Evolutionary conservation across 257 asterid species (phyloP).

Genomic region (Prunella vulgaris): DNA sequence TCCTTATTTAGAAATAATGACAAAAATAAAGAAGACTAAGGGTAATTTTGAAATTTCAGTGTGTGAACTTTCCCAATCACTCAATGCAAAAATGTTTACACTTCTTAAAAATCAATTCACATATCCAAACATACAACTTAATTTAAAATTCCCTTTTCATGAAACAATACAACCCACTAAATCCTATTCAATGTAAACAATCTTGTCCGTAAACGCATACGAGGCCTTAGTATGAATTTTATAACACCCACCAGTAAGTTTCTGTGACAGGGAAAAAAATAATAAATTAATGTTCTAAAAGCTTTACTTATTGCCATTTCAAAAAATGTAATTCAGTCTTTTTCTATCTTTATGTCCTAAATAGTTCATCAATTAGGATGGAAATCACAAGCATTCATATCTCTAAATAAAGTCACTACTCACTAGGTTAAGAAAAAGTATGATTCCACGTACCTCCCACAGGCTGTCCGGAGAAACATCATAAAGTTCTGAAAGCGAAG

Average conservation of each 20-base stretch:
- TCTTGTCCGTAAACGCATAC: neutral
- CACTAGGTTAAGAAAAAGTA: constrained; percentile 17
- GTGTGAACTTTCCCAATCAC: neutral
- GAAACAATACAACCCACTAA: neutral
- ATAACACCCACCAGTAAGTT: neutral
- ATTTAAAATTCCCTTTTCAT: neutral
- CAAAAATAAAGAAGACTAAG: neutral
- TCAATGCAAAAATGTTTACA: neutral
- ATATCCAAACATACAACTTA: neutral
- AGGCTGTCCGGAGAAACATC: constrained; percentile 72
- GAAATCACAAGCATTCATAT: neutral
- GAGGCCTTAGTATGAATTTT: neutral
- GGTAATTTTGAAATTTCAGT: neutral
- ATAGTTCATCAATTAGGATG: neutral
- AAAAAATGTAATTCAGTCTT: neutral
- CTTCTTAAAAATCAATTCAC: neutral
- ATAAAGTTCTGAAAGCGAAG: constrained; percentile 25
- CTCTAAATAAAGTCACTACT: neutral
- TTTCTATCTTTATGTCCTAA: neutral
- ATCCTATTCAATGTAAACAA: neutral
- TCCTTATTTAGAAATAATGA: neutral
- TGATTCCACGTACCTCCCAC: constrained; percentile 67
- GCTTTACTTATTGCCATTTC: neutral
- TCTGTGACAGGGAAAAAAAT: neutral
- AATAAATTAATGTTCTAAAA: neutral